Conservation (phyloP, 2,329 filamentous ascomycete species). For the Alternaria sp. region DNA sequence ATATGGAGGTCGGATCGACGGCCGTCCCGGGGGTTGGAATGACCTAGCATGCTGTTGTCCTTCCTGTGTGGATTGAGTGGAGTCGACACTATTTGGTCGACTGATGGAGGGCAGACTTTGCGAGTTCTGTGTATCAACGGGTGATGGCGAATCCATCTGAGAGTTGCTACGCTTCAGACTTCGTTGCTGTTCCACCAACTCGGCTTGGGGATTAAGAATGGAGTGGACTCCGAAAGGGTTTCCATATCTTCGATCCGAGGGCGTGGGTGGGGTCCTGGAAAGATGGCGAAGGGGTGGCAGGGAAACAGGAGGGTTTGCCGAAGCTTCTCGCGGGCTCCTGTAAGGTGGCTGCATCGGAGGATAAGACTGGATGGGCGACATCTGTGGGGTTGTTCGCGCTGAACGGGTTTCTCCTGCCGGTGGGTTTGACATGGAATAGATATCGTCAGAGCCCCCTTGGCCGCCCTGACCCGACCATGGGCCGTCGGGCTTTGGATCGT, state of each 20-base stretch:
- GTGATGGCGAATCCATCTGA: slow-evolving; percentile 52
- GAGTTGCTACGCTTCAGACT: slow-evolving; percentile 51
- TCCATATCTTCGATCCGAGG: slow-evolving; percentile 36
- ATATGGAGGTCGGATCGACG: slow-evolving; percentile 57
- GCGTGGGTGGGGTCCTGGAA: slow-evolving; percentile 44
- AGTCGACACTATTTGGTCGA: slow-evolving; percentile 44
- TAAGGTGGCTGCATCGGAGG: slow-evolving; percentile 37
- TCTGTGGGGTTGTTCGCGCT: slow-evolving; percentile 34
- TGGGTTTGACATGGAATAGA: slow-evolving; percentile 37
- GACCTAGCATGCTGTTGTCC: slow-evolving; percentile 29
- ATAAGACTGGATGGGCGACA: slow-evolving; percentile 34
- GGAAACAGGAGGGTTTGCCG: slow-evolving; percentile 28
- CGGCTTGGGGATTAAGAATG: slow-evolving; percentile 54
- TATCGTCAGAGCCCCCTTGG: slow-evolving; percentile 42
- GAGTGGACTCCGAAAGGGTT: slow-evolving; percentile 53
- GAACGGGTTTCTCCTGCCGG: slow-evolving; percentile 29
- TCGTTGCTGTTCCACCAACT: slow-evolving; percentile 39
- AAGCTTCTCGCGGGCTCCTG: slow-evolving; percentile 26
- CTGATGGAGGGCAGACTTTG: slow-evolving; percentile 44
- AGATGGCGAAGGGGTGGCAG: slow-evolving; percentile 45
- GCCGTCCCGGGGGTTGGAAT: slow-evolving; percentile 35
- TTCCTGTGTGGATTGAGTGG: slow-evolving; percentile 35
- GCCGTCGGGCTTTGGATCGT: slow-evolving; percentile 40
- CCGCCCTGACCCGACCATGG: slow-evolving; percentile 43
- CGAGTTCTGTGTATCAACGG: slow-evolving; percentile 45